Conservation (phyloP, 176 grass and related monocot species). For the Oropetium thomaeum region DNA sequence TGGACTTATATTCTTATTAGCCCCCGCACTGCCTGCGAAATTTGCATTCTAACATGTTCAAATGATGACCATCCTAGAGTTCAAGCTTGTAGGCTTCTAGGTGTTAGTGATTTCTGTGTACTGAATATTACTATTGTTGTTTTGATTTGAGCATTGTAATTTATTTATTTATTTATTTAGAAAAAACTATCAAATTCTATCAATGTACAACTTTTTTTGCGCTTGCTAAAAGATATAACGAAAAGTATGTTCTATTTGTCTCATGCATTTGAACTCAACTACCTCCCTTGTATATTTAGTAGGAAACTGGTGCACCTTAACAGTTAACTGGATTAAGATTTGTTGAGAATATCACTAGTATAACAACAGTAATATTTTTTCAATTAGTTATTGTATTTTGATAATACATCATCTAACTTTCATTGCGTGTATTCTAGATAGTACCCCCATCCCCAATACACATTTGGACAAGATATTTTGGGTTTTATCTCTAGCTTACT, state of each 20-base stretch:
- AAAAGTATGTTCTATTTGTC: neutral
- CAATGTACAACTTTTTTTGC: neutral
- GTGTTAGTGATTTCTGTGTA: slow-evolving; percentile 12
- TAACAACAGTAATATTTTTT: neutral
- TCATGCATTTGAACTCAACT: too few species aligned
- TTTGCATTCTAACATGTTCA: slow-evolving; percentile 5
- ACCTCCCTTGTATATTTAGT: neutral
- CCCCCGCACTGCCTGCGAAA: neutral
- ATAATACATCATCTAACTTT: slow-evolving; percentile 5
- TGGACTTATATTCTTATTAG: slow-evolving; percentile 19
- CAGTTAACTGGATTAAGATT: neutral
- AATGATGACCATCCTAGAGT: slow-evolving; percentile 2
- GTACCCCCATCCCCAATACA: neutral
- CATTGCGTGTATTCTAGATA: neutral
- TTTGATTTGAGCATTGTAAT: neutral
- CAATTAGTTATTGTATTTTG: neutral
- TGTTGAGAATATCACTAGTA: neutral
- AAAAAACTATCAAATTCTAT: neutral
- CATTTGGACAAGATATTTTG: neutral
- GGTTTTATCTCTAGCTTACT: too few species aligned
- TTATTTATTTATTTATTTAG: too few species aligned
- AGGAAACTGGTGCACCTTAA: slow-evolving; percentile 1
- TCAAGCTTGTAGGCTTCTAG: slow-evolving; percentile 28
- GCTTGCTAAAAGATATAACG: neutral
- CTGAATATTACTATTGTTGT: slow-evolving; percentile 22